phyloP scores from a whole-genome alignment of 306 rosid species.

The Quercus bicolor region DNA sequence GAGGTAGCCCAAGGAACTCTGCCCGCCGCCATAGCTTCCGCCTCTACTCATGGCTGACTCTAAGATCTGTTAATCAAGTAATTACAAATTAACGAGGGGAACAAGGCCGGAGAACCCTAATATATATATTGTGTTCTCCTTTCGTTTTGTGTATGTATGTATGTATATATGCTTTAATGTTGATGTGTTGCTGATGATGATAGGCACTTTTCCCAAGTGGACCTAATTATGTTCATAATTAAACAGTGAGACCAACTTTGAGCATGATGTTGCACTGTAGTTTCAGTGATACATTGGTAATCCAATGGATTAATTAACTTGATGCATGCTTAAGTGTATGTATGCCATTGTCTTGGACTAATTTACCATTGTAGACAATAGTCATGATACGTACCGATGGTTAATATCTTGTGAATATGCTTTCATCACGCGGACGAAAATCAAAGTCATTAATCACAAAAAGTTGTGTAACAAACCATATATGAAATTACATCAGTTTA shows the following conservation, averaged over 20 bases:
- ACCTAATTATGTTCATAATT: not conserved
- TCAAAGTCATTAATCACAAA: not conserved
- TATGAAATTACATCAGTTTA: not conserved
- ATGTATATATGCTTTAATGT: not conserved
- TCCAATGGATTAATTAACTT: not conserved
- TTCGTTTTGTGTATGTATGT: not conserved
- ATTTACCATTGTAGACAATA: not conserved
- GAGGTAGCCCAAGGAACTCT: slow-evolving; percentile 68
- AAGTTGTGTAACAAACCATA: not conserved
- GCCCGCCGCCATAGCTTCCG: slow-evolving; percentile 66
- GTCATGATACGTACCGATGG: not conserved
- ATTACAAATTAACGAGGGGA: not conserved
- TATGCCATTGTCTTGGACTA: not conserved
- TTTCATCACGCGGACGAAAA: not conserved
- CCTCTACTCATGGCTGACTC: slow-evolving; percentile 59
- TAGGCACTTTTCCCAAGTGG: not conserved
- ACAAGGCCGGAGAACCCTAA: slow-evolving; percentile 23
- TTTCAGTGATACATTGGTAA: not conserved
- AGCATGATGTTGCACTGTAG: not conserved
- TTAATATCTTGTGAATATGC: not conserved
- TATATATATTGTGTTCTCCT: not conserved
- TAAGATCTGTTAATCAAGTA: not conserved
- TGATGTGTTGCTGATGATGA: not conserved
- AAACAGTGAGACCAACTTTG: slow-evolving; percentile 3
- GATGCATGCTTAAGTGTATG: not conserved